Conservation (phyloP, 352 stramenopile species). For the Phytopythium helicoides region DNA sequence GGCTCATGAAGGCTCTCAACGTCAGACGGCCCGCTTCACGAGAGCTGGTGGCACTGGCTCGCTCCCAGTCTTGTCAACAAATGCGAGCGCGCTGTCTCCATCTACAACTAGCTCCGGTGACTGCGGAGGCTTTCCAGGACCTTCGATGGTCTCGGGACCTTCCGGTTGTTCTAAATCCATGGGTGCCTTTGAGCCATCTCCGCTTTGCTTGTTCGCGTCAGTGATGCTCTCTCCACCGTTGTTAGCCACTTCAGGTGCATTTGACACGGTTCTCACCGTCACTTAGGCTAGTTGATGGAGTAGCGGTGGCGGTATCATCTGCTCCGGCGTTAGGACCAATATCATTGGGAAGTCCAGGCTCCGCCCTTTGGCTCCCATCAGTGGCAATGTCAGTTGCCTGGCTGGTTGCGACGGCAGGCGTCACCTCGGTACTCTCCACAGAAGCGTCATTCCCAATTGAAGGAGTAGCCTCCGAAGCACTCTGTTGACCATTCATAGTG, state of each 20-base stretch:
- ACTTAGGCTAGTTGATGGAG: neutral
- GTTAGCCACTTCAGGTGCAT: neutral
- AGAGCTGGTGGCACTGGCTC: constrained; percentile 2
- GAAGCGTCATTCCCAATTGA: too few relatives aligned
- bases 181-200: neutral
- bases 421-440: neutral
- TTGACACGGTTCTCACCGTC: neutral
- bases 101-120: constrained; percentile 1
- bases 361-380: too few relatives aligned
- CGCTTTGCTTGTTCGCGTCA: neutral
- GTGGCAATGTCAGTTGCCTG: too few relatives aligned
- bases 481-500: neutral
- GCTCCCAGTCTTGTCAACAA: constrained; percentile 60
- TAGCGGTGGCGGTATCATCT: neutral
- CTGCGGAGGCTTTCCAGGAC: neutral
- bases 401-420: too few relatives aligned
- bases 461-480: too few relatives aligned
- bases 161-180: too few relatives aligned
- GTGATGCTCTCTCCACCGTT: neutral
- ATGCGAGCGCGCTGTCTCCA: constrained; percentile 53
- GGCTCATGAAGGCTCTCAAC: constrained; percentile 11
- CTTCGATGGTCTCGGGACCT: too few relatives aligned
- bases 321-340: too few relatives aligned
- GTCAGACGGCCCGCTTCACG: constrained; percentile 10
- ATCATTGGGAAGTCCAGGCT: too few relatives aligned